phyloP scores from a whole-genome alignment of 108 stramenopile species.

The Chaetoceros tenuissimus region DNA sequence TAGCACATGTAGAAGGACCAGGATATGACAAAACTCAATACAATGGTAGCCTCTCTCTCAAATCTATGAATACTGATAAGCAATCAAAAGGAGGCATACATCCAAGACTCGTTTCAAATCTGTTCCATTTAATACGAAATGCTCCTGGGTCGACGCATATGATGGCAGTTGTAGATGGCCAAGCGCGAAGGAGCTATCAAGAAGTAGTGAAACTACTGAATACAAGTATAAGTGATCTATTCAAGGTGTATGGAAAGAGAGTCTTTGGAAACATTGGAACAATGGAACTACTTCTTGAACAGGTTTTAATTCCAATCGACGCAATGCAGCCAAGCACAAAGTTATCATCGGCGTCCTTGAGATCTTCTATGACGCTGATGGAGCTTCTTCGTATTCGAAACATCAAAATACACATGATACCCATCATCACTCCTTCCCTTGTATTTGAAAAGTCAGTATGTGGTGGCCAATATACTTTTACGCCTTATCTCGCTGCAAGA shows the following conservation, averaged over 20 bases:
- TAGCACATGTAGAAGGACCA: constrained; percentile 11
- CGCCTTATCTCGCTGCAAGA: constrained; percentile 11
- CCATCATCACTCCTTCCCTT: constrained; percentile 9
- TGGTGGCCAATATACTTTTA: constrained; percentile 14
- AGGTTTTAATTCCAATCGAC: constrained; percentile 14
- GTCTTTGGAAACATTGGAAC: background rate
- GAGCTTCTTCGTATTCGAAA: constrained; percentile 8
- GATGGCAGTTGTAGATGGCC: constrained; percentile 16
- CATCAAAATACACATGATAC: constrained; percentile 13
- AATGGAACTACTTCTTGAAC: background rate
- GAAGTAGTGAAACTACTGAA: constrained; percentile 3
- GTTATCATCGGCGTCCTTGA: background rate
- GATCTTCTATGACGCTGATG: constrained; percentile 6
- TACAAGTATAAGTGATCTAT: constrained; percentile 2
- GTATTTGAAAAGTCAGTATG: constrained; percentile 13
- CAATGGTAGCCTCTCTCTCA: constrained; percentile 1
- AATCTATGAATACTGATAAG: background rate
- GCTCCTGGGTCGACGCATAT: constrained; percentile 17
- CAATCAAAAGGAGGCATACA: constrained; percentile 10
- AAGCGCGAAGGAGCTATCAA: constrained; percentile 10
- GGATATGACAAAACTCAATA: constrained; percentile 7
- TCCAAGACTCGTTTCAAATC: constrained; percentile 4
- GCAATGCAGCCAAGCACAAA: background rate
- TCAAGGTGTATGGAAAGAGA: background rate
- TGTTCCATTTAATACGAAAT: constrained; percentile 17